Evolutionary conservation across 805 yeast genomes (phyloP), one percentile per base, ranked within the genome.

Genomic region (Saturnispora sanitii): DNA sequence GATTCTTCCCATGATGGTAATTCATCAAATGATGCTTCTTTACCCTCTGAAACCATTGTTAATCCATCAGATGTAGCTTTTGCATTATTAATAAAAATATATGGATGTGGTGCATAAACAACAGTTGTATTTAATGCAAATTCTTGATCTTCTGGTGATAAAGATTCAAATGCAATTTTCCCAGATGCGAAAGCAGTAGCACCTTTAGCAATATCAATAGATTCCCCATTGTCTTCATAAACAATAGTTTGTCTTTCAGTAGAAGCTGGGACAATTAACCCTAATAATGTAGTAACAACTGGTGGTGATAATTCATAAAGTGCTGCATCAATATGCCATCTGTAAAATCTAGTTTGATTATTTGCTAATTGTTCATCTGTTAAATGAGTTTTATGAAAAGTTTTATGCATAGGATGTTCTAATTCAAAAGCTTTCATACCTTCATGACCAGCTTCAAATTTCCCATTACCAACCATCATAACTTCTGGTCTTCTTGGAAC

Each of bases 261-360:
- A 16, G 73, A 64, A 17, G 80, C 75, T 6, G 95, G 95, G 13
- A 83, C 90, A 53, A 78, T 73, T 46, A 86, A 76, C 3, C 95
- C 95, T 39, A 86, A 67, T 46, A 86, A 68, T 2, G 95, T 85
- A 12, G 95, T 86, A 28, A 80, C 82, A 49, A 81, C 74, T 23
- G 95, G 95, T 22, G 95, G 95, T 13, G 88, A 75, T 50, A 85
- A 70, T 28, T 75, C 94, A 54, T 86, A 86, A 31, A 86, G 69
- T 4, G 95, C 95, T 28, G 92, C 79, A 61, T 86, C 95, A 49
- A 86, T 84, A 62, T 86, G 95, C 95, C 95, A 86, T 63, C 95
- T 74, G 71, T 85, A 86, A 59, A 79, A 86, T 52, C 94, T 71
- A 2, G 95, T 86, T 58, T 73, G 72, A 38, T 78, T 74, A 19